These are phyloP conservation scores for Syncephalastrum racemosum DNA, from an alignment of 371 early-diverging fungal genomes.

Conservation along the genomic window DNA sequence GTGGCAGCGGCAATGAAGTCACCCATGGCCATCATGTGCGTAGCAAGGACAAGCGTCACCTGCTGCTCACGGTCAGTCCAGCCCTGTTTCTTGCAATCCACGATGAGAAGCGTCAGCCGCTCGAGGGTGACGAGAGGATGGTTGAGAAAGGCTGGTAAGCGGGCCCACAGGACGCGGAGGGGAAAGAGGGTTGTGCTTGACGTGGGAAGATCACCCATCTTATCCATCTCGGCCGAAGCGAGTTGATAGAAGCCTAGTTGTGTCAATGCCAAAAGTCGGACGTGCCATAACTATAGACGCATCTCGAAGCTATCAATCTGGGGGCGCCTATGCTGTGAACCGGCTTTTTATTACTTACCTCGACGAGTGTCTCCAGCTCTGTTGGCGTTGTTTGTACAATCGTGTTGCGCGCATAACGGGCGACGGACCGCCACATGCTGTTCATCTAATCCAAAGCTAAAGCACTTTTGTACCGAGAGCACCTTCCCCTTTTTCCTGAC, in stretches of 20 bases:
- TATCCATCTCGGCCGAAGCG: slow-evolving; percentile 63
- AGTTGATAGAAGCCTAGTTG: slow-evolving; percentile 57
- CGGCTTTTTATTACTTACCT: slow-evolving; percentile 11
- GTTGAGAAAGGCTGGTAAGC: slow-evolving; percentile 53
- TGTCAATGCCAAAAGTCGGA: slow-evolving; percentile 50
- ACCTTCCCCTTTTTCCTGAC: neutral
- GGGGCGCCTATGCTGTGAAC: neutral
- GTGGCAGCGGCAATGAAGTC: slow-evolving; percentile 51
- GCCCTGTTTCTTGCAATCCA: slow-evolving; percentile 48
- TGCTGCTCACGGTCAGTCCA: slow-evolving; percentile 37
- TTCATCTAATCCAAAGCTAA: slow-evolving; percentile 37
- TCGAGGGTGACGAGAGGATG: slow-evolving; percentile 49
- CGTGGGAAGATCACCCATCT: slow-evolving; percentile 54
- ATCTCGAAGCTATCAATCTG: neutral
- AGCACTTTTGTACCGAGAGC: neutral
- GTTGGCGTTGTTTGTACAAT: slow-evolving; percentile 45
- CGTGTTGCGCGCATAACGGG: slow-evolving; percentile 56
- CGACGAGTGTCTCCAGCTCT: slow-evolving; percentile 29
- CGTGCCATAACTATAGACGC: slow-evolving; percentile 53
- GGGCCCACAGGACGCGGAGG: slow-evolving; percentile 49
- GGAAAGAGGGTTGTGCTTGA: slow-evolving; percentile 58
- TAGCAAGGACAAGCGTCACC: slow-evolving; percentile 52
- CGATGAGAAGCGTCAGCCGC: slow-evolving; percentile 49
- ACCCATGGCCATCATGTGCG: slow-evolving; percentile 48
- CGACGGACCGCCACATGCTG: slow-evolving; percentile 59